These are phyloP conservation scores for Cerrena zonata DNA, from an alignment of 1,284 basidiomycete species.

Conservation along the genomic window DNA sequence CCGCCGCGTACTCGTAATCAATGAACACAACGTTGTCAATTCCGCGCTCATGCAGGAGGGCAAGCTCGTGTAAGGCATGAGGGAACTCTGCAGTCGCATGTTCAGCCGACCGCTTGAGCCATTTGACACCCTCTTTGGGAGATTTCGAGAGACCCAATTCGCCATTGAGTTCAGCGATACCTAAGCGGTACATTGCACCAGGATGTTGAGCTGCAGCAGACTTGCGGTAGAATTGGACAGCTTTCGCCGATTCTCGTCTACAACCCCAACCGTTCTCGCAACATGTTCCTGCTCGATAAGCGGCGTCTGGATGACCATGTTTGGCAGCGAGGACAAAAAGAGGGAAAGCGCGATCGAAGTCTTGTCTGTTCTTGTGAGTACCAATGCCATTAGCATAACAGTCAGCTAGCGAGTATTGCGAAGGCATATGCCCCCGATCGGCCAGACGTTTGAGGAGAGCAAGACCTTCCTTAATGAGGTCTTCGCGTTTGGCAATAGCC, in stretches of 20 bases:
- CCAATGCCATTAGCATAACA: constrained; percentile 97
- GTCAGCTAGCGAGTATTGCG: constrained; percentile 96
- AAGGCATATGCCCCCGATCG: constrained; percentile 87
- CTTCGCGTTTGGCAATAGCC: constrained; percentile 76
- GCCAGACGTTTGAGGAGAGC: constrained; percentile 84
- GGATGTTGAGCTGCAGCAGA: constrained; percentile 88
- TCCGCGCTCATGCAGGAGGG: constrained; percentile 89
- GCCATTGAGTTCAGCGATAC: constrained; percentile 93
- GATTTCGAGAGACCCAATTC: constrained; percentile 83
- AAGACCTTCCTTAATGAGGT: constrained; percentile 82
- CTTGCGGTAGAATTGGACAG: constrained; percentile 90
- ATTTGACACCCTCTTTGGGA: constrained; percentile 95
- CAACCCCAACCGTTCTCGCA: constrained; percentile 99
- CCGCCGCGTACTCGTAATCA: constrained; percentile 91
- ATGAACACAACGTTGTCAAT: constrained; percentile 96
- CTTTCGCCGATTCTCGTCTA: constrained; percentile 85
- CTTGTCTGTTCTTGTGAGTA: constrained; percentile 81
- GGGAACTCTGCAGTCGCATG: constrained; percentile 92
- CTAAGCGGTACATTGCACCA: constrained; percentile 93
- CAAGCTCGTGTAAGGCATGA: constrained; percentile 92
- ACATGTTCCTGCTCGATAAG: constrained; percentile 94
- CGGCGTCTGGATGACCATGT: constrained; percentile 95
- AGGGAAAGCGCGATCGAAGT: constrained; percentile 95
- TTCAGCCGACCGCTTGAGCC: constrained; percentile 95
- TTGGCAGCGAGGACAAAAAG: constrained; percentile 95